These are phyloP conservation scores for Clonostachys rhizophaga DNA, from an alignment of 2,329 filamentous ascomycete species.

Conservation along the genomic window DNA sequence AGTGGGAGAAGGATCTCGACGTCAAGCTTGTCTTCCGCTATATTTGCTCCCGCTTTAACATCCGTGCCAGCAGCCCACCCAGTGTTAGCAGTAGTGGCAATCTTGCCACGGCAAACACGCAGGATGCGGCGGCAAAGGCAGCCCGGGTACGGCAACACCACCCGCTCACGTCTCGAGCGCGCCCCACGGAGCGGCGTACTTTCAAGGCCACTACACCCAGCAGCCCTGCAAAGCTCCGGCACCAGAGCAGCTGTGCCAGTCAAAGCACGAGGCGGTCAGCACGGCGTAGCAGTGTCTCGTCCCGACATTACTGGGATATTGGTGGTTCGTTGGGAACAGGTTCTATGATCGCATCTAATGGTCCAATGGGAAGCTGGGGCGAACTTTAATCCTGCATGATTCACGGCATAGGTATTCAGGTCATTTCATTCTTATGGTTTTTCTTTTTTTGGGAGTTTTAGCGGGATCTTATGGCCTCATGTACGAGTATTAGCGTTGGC, in stretches of 20 bases:
- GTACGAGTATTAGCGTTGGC: too few species aligned
- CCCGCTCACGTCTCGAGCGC: slow-evolving; percentile 65
- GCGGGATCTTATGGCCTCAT: not conserved
- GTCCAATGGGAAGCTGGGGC: slow-evolving; percentile 73
- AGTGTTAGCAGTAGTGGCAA: slow-evolving; percentile 27
- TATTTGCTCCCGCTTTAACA: slow-evolving; percentile 69
- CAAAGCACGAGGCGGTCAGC: slow-evolving; percentile 77
- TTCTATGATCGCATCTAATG: slow-evolving; percentile 61
- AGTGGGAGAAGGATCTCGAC: slow-evolving; percentile 92
- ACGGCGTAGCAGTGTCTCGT: slow-evolving; percentile 64
- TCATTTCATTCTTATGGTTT: not conserved
- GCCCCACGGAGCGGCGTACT: slow-evolving; percentile 46
- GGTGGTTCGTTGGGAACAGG: slow-evolving; percentile 76
- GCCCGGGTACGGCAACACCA: slow-evolving; percentile 86
- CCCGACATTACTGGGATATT: slow-evolving; percentile 89
- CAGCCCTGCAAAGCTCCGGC: slow-evolving; percentile 41
- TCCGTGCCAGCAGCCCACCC: slow-evolving; percentile 34
- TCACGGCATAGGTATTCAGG: not conserved
- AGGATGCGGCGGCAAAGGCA: slow-evolving; percentile 70
- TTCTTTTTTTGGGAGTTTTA: not conserved
- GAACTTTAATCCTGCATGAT: slow-evolving; percentile 47
- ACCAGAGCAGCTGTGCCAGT: slow-evolving; percentile 72
- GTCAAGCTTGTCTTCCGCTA: slow-evolving; percentile 90
- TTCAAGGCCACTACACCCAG: slow-evolving; percentile 50
- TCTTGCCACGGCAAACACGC: slow-evolving; percentile 42